Conservation (phyloP, 1,139 yeast species). For the Debaryomycetaceae sp. region DNA sequence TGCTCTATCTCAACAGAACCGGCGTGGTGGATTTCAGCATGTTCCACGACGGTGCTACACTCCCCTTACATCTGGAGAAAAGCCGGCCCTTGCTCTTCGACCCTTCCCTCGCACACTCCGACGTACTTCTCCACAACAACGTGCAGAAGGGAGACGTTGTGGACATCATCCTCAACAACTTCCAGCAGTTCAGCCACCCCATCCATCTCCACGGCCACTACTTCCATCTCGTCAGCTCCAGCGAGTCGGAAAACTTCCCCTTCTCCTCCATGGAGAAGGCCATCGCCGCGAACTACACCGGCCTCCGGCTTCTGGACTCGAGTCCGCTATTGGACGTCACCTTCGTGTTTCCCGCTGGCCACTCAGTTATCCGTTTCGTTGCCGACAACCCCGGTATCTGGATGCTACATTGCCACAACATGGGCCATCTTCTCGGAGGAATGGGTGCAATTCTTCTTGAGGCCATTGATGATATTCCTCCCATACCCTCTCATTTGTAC, state of each 20-base stretch:
- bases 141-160: constrained; percentile 22
- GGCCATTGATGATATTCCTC: constrained; percentile 16
- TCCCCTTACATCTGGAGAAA: constrained; percentile 17
- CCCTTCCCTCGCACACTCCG: constrained; percentile 6
- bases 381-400: constrained; percentile 14
- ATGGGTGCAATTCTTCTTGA: constrained; percentile 34
- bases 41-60: constrained; percentile 17
- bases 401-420: constrained; percentile 36
- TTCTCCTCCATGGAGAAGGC: constrained; percentile 22
- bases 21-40: constrained; percentile 25
- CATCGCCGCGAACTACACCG: constrained; percentile 10
- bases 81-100: constrained; percentile 13
- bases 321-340: constrained; percentile 27
- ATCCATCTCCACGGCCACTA: constrained; percentile 36
- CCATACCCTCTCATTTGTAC: constrained; percentile 1
- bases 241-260: constrained; percentile 17
- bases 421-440: constrained; percentile 32
- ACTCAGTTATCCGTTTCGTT: constrained; percentile 21
- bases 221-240: constrained; percentile 24
- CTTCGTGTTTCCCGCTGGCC: constrained; percentile 24
- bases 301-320: constrained; percentile 11
- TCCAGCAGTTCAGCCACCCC: constrained; percentile 26
- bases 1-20: constrained; percentile 20
- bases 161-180: constrained; percentile 28
- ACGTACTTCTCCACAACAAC: constrained; percentile 10